A percentile compares a stretch with the other conserved stretches of the same genome.
These are phyloP conservation scores for Tilletia indica DNA, from an alignment of 1,284 basidiomycete genomes.

Conservation along the genomic window DNA sequence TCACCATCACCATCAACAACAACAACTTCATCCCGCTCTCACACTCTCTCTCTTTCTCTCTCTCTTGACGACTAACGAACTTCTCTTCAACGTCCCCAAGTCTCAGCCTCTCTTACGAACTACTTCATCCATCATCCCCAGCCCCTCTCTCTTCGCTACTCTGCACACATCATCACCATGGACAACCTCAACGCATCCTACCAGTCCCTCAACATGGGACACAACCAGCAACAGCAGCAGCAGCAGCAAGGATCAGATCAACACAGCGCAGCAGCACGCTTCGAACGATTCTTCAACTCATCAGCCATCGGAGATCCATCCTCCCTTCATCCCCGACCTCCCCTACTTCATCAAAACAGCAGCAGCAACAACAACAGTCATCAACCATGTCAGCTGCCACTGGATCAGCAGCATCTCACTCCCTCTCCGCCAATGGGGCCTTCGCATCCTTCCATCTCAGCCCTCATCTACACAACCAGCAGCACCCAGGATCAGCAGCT, in stretches of 20 bases:
- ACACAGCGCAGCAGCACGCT: slow-evolving; percentile 44
- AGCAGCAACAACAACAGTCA: background rate
- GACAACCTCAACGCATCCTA: slow-evolving; percentile 14
- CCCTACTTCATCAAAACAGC: background rate
- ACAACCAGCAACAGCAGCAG: background rate
- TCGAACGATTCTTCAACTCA: slow-evolving; percentile 47
- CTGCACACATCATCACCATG: background rate
- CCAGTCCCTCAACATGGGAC: slow-evolving; percentile 6
- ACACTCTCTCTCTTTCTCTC: background rate
- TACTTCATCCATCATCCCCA: background rate
- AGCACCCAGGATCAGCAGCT: background rate
- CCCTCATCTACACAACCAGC: background rate
- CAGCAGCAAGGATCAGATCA: background rate
- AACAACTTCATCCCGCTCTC: background rate
- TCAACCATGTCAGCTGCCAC: slow-evolving; percentile 24
- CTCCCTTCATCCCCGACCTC: slow-evolving; percentile 28
- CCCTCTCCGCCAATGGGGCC: slow-evolving; percentile 32
- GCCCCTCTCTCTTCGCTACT: background rate
- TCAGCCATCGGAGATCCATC: background rate
- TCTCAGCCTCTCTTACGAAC: background rate
- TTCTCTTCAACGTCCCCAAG: background rate
- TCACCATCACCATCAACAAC: background rate
- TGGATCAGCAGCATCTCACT: slow-evolving; percentile 26
- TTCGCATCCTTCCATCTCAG: slow-evolving; percentile 41
- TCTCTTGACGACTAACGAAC: slow-evolving; percentile 5